phyloP scores from a whole-genome alignment of 2,329 filamentous ascomycete genomes.

The Ceratocystis alfenasii region DNA sequence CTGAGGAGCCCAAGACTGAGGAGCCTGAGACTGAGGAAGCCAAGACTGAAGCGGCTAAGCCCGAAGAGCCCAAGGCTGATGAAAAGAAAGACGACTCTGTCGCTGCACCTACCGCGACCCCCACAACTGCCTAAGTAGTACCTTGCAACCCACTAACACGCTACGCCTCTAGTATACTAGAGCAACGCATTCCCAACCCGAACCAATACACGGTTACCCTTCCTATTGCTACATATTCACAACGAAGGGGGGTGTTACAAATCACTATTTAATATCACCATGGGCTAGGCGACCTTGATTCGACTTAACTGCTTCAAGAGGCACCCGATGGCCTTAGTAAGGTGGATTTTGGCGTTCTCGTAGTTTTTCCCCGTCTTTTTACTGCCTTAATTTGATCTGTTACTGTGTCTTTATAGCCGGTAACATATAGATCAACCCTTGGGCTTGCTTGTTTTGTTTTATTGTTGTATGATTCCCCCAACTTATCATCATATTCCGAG shows the following conservation, averaged over 20 bases:
- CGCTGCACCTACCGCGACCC: constrained; percentile 23
- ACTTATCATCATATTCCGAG: constrained; percentile 17
- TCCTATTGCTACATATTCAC: background rate
- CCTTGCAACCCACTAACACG: background rate
- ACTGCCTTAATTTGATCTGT: constrained; percentile 2
- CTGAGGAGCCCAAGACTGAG: constrained; percentile 25
- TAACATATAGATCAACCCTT: background rate
- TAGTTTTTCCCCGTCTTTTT: constrained; percentile 3
- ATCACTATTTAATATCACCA: constrained; percentile 3
- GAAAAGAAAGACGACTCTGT: constrained; percentile 18
- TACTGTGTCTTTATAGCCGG: background rate
- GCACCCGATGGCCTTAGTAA: background rate
- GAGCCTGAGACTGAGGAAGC: constrained; percentile 22
- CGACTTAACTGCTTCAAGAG: background rate
- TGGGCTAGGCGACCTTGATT: background rate
- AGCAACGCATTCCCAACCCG: background rate
- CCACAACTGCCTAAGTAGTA: constrained; percentile 23
- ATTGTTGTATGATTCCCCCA: constrained; percentile 22
- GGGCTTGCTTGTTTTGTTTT: constrained; percentile 16
- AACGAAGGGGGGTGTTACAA: background rate
- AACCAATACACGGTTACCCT: background rate
- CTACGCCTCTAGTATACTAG: background rate
- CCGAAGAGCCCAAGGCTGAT: constrained; percentile 20
- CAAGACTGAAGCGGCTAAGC: constrained; percentile 24
- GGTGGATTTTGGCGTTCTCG: background rate